Percentiles rank a stretch among this genome's conserved stretches.
These are phyloP conservation scores for Hippophae gyantsensis DNA, from an alignment of 306 rosid genomes.

Conservation along the genomic window DNA sequence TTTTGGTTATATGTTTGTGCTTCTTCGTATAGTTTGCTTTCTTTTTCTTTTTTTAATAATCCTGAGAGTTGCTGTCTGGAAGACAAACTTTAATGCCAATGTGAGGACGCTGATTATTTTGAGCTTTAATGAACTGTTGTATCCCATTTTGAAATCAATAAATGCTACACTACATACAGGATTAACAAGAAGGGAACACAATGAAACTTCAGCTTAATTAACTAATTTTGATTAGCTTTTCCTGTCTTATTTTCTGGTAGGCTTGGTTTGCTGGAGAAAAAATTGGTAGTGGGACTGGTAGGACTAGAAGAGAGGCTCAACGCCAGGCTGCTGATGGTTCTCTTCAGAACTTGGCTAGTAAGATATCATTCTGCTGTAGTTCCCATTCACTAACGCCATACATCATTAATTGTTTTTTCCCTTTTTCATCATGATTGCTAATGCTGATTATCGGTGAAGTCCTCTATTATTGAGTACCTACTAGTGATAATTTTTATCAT, in stretches of 20 bases:
- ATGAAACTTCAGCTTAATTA: too few species aligned
- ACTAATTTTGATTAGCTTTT: conserved; percentile 6
- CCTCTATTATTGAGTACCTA: neutral
- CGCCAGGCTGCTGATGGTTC: conserved; percentile 75
- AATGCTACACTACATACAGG: too few species aligned
- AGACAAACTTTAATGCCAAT: too few species aligned
- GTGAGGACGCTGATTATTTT: too few species aligned
- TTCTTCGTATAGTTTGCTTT: too few species aligned
- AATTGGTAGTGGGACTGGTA: conserved; percentile 77
- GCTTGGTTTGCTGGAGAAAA: conserved; percentile 86
- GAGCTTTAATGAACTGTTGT: too few species aligned
- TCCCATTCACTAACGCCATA: neutral
- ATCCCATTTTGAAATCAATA: too few species aligned
- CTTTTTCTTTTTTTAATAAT: too few species aligned
- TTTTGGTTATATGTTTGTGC: too few species aligned
- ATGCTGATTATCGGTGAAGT: neutral
- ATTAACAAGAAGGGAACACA: too few species aligned
- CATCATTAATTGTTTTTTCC: neutral
- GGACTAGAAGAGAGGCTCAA: conserved; percentile 88
- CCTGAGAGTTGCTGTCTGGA: too few species aligned
- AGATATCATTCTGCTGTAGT: conserved; percentile 3
- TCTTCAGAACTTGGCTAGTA: conserved; percentile 84
- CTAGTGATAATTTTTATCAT: neutral
- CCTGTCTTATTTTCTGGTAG: conserved; percentile 33
- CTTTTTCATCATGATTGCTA: neutral